phyloP scores from a whole-genome alignment of 208 protist genomes.

The Herpetomonas muscarum region DNA sequence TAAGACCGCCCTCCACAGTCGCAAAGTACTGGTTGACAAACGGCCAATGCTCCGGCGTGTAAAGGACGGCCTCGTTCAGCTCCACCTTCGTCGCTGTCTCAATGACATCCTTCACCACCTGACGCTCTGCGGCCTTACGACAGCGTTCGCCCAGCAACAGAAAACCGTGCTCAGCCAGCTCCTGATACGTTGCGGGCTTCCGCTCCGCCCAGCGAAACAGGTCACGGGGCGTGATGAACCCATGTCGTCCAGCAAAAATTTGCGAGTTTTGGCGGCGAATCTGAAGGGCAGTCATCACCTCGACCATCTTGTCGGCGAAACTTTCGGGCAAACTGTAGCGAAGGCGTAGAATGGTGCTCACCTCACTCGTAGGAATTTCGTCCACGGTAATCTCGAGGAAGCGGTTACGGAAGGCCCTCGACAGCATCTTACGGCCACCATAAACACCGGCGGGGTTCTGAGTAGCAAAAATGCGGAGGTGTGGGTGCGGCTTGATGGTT shows the following conservation, averaged over 20 bases:
- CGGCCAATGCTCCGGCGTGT: slow-evolving; percentile 78
- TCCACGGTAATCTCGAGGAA: slow-evolving; percentile 99
- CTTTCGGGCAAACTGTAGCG: slow-evolving; percentile 93
- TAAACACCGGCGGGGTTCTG: slow-evolving; percentile 99
- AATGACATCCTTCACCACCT: slow-evolving; percentile 93
- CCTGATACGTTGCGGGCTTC: slow-evolving; percentile 81
- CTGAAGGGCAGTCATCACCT: slow-evolving; percentile 96
- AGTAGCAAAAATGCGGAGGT: slow-evolving; percentile 99
- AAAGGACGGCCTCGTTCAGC: slow-evolving; percentile 58
- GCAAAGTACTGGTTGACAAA: slow-evolving; percentile 73
- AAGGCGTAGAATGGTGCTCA: slow-evolving; percentile 95
- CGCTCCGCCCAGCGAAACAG: slow-evolving; percentile 99
- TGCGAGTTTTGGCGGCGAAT: slow-evolving; percentile 87
- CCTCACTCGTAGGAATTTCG: slow-evolving; percentile 98
- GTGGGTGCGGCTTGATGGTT: slow-evolving; percentile 96
- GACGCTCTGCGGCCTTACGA: slow-evolving; percentile 91
- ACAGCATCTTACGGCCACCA: slow-evolving; percentile 98
- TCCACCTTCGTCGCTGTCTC: slow-evolving; percentile 75
- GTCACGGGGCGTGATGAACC: slow-evolving; percentile 99
- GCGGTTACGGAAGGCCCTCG: slow-evolving; percentile 99
- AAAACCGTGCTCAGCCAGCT: slow-evolving; percentile 97
- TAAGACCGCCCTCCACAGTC: slow-evolving; percentile 53
- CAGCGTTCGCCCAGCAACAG: slow-evolving; percentile 98
- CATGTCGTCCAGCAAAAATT: slow-evolving; percentile 98
- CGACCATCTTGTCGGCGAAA: slow-evolving; percentile 93